Evolutionary conservation across 2,329 filamentous ascomycete genomes (phyloP).

Genomic region (Fusarium newnesense): DNA sequence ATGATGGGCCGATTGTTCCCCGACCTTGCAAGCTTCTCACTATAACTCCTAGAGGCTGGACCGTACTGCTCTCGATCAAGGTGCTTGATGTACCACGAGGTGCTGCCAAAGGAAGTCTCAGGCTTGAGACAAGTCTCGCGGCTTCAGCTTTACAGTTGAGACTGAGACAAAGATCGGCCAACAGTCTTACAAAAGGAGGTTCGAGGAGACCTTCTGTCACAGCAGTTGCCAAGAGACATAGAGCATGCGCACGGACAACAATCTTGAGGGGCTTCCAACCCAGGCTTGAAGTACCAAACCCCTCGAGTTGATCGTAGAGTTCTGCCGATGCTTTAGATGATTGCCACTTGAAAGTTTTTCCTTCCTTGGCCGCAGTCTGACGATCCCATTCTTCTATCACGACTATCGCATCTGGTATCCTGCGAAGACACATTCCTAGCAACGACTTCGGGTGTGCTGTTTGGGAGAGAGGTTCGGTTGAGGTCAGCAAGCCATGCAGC

Average conservation of each 20-base stretch:
- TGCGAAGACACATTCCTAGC: conserved; percentile 51
- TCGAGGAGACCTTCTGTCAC: conserved; percentile 47
- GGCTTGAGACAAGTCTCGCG: conserved; percentile 35
- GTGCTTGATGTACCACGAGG: conserved; percentile 26
- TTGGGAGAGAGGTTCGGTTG: conserved; percentile 37
- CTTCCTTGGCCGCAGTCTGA: conserved; percentile 35
- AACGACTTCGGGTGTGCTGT: conserved; percentile 47
- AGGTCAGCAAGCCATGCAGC: conserved; percentile 44
- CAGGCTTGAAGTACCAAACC: conserved; percentile 40
- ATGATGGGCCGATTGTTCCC: conserved; percentile 17
- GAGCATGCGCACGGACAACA: conserved; percentile 48
- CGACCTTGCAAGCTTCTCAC: conserved; percentile 20
- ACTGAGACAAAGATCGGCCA: conserved; percentile 46
- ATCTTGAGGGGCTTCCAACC: conserved; percentile 51
- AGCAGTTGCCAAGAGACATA: conserved; percentile 45
- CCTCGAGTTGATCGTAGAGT: conserved; percentile 50
- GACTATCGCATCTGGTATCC: conserved; percentile 44
- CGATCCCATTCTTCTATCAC: conserved; percentile 50
- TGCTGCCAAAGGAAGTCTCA: conserved; percentile 21
- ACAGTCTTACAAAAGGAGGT: conserved; percentile 40
- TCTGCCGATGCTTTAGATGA: conserved; percentile 44
- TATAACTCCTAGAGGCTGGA: conserved; percentile 39
- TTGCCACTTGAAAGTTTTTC: conserved; percentile 42
- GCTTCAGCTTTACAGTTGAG: conserved; percentile 45
- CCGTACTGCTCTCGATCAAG: conserved; percentile 26